phyloP scores from a whole-genome alignment of 202 grass and related monocot species.

The Digitaria exilis region DNA sequence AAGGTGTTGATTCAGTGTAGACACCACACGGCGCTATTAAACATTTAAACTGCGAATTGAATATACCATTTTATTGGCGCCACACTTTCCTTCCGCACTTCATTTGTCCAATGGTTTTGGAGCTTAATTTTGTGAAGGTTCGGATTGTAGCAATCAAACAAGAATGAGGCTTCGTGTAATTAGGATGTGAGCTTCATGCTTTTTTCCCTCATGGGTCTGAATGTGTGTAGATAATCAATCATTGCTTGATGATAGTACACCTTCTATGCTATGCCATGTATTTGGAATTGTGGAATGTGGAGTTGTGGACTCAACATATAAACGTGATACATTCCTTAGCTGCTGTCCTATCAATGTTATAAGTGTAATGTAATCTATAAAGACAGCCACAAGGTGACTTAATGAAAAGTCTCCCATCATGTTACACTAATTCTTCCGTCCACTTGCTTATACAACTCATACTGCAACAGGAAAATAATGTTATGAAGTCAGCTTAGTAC shows the following conservation, averaged over 20 bases:
- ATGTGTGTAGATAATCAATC: conserved; percentile 47
- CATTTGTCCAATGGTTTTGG: conserved; percentile 40
- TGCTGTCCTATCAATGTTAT: conserved; percentile 34
- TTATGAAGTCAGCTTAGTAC: conserved; percentile 25
- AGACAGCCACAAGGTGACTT: conserved; percentile 14
- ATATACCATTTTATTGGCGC: conserved; percentile 19
- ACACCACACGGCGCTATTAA: background rate
- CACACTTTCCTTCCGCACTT: background rate
- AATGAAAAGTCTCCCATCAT: conserved; percentile 31
- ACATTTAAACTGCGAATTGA: conserved; percentile 25
- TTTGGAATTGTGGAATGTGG: conserved; percentile 44
- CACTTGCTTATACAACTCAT: conserved; percentile 39
- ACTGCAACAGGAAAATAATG: background rate
- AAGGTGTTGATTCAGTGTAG: conserved; percentile 87
- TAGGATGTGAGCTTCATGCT: conserved; percentile 47
- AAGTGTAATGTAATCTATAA: conserved; percentile 34
- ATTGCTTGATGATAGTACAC: conserved; percentile 39
- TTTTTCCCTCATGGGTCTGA: conserved; percentile 28
- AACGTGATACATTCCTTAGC: conserved; percentile 30
- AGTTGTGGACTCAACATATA: background rate
- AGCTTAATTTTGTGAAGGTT: conserved; percentile 32
- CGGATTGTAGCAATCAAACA: conserved; percentile 38
- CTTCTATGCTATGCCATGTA: conserved; percentile 32
- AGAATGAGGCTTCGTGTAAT: conserved; percentile 60
- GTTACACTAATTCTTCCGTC: conserved; percentile 10